These are phyloP conservation scores for Colletotrichum ledebouriae DNA, from an alignment of 2,329 filamentous ascomycete species.

Conservation along the genomic window DNA sequence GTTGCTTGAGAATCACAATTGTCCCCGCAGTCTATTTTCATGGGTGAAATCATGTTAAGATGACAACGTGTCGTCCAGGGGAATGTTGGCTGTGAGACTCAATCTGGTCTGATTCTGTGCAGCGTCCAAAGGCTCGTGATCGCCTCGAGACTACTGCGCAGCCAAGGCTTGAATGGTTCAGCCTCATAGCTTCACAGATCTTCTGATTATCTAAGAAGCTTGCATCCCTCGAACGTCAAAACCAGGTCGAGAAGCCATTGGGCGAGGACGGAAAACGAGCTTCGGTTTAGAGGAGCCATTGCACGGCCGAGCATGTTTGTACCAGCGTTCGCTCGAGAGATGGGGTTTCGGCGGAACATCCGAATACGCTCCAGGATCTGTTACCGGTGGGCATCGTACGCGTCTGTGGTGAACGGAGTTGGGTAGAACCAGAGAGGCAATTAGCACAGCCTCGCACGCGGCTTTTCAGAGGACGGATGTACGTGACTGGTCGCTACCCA, in stretches of 20 bases:
- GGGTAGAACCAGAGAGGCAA: not conserved
- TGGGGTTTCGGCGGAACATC: not conserved
- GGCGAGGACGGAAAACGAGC: not conserved
- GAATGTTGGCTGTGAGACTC: not conserved
- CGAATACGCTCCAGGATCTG: conserved; percentile 15
- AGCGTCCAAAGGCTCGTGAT: too few species aligned
- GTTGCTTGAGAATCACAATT: conserved; percentile 58
- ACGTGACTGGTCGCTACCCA: too few species aligned
- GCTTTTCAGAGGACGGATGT: not conserved
- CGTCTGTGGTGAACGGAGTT: not conserved
- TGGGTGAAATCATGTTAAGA: not conserved
- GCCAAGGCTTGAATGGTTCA: too few species aligned
- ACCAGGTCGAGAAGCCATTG: too few species aligned
- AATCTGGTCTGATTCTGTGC: too few species aligned
- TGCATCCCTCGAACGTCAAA: too few species aligned
- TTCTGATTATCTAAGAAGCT: too few species aligned
- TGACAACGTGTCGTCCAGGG: not conserved
- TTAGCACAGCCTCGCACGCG: not conserved
- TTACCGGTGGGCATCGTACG: not conserved
- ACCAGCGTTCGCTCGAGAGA: not conserved
- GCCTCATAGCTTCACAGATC: too few species aligned
- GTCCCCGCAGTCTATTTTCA: too few species aligned
- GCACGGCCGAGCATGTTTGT: not conserved
- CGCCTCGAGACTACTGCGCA: too few species aligned
- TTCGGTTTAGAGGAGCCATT: not conserved